Percentiles rank a stretch among this genome's conserved stretches.
These are phyloP conservation scores for Thoreauomyces humboldtii DNA, from an alignment of 192 early-diverging fungal genomes.

Conservation along the genomic window DNA sequence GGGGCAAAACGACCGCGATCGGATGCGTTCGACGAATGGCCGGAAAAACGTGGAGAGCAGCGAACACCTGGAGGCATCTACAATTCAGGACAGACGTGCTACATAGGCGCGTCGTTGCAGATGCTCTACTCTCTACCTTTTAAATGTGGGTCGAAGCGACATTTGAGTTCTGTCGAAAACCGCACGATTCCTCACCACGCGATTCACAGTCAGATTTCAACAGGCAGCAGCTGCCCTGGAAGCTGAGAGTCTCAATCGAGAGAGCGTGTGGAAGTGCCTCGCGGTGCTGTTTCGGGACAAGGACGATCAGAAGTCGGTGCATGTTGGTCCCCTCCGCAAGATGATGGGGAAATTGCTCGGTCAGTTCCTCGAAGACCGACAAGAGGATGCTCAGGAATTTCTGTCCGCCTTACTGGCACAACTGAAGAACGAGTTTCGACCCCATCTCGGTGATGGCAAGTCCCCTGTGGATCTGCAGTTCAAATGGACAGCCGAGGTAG, in stretches of 20 bases:
- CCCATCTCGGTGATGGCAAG: background rate
- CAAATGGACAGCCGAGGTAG: slow-evolving; percentile 16
- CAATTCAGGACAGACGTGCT: slow-evolving; percentile 67
- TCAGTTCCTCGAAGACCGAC: slow-evolving; percentile 11
- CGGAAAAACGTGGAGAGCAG: background rate
- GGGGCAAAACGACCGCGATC: background rate
- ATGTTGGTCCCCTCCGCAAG: background rate
- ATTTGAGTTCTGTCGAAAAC: background rate
- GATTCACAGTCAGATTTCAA: slow-evolving; percentile 2
- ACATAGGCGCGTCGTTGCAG: slow-evolving; percentile 60
- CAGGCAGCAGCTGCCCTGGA: background rate
- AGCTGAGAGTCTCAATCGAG: background rate
- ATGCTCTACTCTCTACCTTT: slow-evolving; percentile 61
- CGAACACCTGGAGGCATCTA: slow-evolving; percentile 45
- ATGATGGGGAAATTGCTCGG: background rate
- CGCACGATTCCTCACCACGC: background rate
- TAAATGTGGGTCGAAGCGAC: slow-evolving; percentile 20
- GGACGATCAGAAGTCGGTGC: slow-evolving; percentile 10
- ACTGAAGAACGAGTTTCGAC: slow-evolving; percentile 7
- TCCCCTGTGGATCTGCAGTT: background rate
- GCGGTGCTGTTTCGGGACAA: background rate
- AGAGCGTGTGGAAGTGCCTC: background rate
- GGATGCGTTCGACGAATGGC: background rate
- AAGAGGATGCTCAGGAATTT: slow-evolving; percentile 29
- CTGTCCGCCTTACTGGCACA: slow-evolving; percentile 2